Evolutionary conservation across 78 protist genomes (phyloP).

Genomic region (Creolimax fragrantissima): DNA sequence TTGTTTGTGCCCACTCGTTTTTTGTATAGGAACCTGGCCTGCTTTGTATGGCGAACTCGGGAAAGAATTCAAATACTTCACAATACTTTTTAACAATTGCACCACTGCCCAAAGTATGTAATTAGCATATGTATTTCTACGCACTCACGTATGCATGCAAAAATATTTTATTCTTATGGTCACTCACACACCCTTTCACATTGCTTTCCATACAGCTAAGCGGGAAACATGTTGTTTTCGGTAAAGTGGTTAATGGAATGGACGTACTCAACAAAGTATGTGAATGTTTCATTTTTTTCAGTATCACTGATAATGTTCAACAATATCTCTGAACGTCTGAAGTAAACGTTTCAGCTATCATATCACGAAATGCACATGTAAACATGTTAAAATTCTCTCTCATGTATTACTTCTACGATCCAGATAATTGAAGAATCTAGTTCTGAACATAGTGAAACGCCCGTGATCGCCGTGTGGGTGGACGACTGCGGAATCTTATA

Average conservation of each 20-base stretch:
- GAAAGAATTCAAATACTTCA: conserved; percentile 66
- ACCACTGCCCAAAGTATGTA: conserved; percentile 25
- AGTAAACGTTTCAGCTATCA: neutral
- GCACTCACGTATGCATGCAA: neutral
- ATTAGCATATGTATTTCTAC: neutral
- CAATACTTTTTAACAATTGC: conserved; percentile 71
- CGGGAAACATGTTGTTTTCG: conserved; percentile 79
- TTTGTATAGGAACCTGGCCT: conserved; percentile 21
- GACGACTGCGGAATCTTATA: neutral
- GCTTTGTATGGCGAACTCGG: conserved; percentile 80
- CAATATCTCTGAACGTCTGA: neutral
- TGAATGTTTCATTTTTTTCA: neutral
- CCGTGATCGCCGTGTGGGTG: neutral
- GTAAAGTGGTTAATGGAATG: conserved; percentile 50
- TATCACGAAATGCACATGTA: neutral
- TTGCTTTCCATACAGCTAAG: conserved; percentile 19
- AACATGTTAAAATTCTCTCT: neutral
- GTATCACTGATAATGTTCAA: neutral
- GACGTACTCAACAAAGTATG: conserved; percentile 27
- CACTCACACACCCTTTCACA: neutral
- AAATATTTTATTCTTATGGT: no score
- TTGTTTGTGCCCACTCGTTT: no score
- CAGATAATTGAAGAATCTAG: neutral
- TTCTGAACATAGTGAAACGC: neutral
- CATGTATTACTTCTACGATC: neutral